Conservation (phyloP, 768 basidiomycete species). For the Lactarius deliciosus region DNA sequence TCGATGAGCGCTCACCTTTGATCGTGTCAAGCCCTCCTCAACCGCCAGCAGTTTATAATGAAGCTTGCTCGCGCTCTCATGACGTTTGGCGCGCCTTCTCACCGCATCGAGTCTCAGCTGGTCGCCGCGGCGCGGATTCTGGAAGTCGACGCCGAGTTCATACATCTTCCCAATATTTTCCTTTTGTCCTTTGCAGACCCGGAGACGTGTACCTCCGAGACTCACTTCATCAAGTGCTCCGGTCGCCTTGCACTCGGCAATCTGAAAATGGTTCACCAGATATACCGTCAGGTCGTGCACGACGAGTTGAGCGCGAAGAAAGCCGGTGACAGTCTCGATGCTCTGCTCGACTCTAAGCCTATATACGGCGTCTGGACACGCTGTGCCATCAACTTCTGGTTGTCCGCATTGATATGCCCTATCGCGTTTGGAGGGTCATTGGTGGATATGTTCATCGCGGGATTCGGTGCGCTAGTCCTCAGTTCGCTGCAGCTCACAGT, state of each 20-base stretch:
- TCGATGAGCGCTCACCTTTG: conserved; percentile 2
- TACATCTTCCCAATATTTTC: conserved; percentile 74
- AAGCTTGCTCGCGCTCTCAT: conserved; percentile 84
- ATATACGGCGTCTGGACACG: conserved; percentile 63
- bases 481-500: conserved; percentile 68
- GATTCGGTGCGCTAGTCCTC: conserved; percentile 63
- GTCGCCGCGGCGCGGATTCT: conserved; percentile 83
- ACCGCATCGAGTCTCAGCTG: conserved; percentile 89
- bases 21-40: conserved; percentile 59
- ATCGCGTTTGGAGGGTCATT: conserved; percentile 83
- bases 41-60: conserved; percentile 81
- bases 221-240: conserved; percentile 78
- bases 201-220: conserved; percentile 81
- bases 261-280: conserved; percentile 76
- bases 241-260: conserved; percentile 78
- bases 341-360: conserved; percentile 60
- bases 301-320: conserved; percentile 83
- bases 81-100: conserved; percentile 88
- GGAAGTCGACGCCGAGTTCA: conserved; percentile 88
- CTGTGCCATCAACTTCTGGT: conserved; percentile 62
- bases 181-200: conserved; percentile 86
- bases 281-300: conserved; percentile 86
- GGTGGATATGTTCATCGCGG: conserved; percentile 80
- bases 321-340: conserved; percentile 61
- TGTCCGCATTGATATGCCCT: conserved; percentile 77